These are phyloP conservation scores for Vigna reflexopilosa DNA, from an alignment of 306 rosid genomes.

Conservation along the genomic window DNA sequence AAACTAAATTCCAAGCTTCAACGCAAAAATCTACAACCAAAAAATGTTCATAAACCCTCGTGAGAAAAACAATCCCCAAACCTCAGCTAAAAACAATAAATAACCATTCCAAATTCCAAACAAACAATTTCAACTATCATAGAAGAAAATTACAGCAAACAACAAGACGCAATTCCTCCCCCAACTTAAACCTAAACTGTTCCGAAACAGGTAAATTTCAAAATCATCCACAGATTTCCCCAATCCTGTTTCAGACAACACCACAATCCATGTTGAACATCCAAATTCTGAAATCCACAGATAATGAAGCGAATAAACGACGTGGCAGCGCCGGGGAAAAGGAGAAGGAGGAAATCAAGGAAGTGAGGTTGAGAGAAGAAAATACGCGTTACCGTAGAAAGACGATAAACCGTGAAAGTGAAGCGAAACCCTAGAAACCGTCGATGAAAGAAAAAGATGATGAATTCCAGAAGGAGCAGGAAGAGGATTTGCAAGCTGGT, in stretches of 20 bases:
- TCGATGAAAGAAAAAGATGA: neutral
- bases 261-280: neutral
- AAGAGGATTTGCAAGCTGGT: conserved; percentile 5
- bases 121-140: neutral
- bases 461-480: conserved; percentile 32
- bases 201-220: conserved; percentile 13
- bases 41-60: conserved; percentile 14
- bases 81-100: conserved; percentile 7
- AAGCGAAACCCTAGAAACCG: conserved; percentile 46
- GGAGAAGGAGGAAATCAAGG: neutral
- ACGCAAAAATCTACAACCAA: conserved; percentile 38
- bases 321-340: neutral
- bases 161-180: conserved; percentile 35
- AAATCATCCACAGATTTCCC: conserved; percentile 30
- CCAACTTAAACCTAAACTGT: conserved; percentile 37
- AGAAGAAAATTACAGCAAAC: neutral
- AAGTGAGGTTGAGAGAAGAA: neutral
- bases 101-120: neutral
- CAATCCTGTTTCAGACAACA: conserved; percentile 8
- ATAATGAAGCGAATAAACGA: conserved; percentile 22
- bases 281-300: neutral
- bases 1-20: conserved; percentile 30
- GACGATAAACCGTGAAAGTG: conserved; percentile 5
- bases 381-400: conserved; percentile 28
- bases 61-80: neutral